Percentiles rank a stretch among this genome's conserved stretches.
Evolutionary conservation across 257 asterid species (phyloP).

Genomic region (Ligustrum vulgare): DNA sequence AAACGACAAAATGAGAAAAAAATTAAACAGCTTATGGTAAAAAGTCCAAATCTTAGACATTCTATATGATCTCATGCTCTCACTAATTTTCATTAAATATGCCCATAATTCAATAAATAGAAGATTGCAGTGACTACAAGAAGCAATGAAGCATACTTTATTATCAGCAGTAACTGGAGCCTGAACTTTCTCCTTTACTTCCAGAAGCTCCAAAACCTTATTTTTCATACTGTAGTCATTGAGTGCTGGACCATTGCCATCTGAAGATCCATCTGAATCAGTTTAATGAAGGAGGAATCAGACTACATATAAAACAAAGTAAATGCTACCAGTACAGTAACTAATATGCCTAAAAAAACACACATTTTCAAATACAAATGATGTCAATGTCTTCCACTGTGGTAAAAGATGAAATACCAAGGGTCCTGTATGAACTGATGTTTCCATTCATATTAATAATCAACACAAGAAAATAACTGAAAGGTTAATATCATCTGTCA

Average conservation of each 20-base stretch:
- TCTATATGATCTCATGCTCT: not conserved
- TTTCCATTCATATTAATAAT: not conserved
- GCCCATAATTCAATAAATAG: not conserved
- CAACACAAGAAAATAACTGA: not conserved
- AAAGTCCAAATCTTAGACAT: not conserved
- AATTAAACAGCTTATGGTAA: no score
- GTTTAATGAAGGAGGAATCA: slow-evolving; percentile 15
- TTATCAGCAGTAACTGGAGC: slow-evolving; percentile 31
- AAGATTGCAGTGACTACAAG: not conserved
- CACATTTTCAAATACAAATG: not conserved
- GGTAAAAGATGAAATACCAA: not conserved
- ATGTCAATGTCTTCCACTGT: not conserved
- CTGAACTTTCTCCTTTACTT: slow-evolving; percentile 37
- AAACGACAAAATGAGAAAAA: not conserved
- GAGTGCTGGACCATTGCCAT: slow-evolving; percentile 25
- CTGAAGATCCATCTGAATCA: slow-evolving; percentile 36
- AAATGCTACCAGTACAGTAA: not conserved
- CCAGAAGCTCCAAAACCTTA: slow-evolving; percentile 35
- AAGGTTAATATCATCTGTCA: not conserved
- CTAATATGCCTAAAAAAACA: not conserved
- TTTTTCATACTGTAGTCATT: slow-evolving; percentile 18
- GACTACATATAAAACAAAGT: not conserved
- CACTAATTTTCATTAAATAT: not conserved
- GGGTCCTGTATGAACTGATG: not conserved
- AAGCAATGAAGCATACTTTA: slow-evolving; percentile 27